Percentiles rank a stretch among this genome's conserved stretches.
Evolutionary conservation across 2,329 filamentous ascomycete genomes (phyloP).

Genomic region (Phoma sp.): DNA sequence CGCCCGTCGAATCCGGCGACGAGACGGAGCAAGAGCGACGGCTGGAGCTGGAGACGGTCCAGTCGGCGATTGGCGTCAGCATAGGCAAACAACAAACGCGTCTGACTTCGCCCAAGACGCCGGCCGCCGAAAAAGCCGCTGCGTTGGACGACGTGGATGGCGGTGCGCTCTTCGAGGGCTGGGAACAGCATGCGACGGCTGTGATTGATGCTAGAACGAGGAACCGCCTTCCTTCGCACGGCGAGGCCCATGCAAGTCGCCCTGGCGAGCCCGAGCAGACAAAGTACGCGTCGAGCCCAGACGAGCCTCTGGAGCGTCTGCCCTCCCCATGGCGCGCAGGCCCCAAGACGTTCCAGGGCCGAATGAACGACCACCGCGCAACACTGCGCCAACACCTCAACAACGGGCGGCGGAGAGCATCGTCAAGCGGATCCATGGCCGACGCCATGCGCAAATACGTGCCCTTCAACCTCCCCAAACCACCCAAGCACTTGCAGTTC

Average conservation of each 20-base stretch:
- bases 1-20: slow-evolving; percentile 53
- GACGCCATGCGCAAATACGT: slow-evolving; percentile 47
- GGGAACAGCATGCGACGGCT: slow-evolving; percentile 32
- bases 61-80: slow-evolving; percentile 63
- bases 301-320: slow-evolving; percentile 34
- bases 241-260: slow-evolving; percentile 4
- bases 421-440: slow-evolving; percentile 46
- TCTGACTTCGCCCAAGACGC: slow-evolving; percentile 63
- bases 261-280: slow-evolving; percentile 1
- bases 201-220: slow-evolving; percentile 7
- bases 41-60: slow-evolving; percentile 49
- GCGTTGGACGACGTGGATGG: slow-evolving; percentile 56
- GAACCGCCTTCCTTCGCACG: not conserved
- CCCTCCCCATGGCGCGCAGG: slow-evolving; percentile 56
- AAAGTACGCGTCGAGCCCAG: slow-evolving; percentile 12
- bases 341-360: slow-evolving; percentile 44
- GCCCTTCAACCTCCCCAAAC: slow-evolving; percentile 47
- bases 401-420: slow-evolving; percentile 46
- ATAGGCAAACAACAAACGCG: slow-evolving; percentile 64
- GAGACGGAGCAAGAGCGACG: slow-evolving; percentile 41
- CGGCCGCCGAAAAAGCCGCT: slow-evolving; percentile 65
- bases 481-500: slow-evolving; percentile 46
- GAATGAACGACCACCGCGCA: slow-evolving; percentile 44
- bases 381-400: slow-evolving; percentile 49
- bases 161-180: slow-evolving; percentile 57